phyloP scores from a whole-genome alignment of 2,329 filamentous ascomycete species.

The Neofusicoccum ribis region DNA sequence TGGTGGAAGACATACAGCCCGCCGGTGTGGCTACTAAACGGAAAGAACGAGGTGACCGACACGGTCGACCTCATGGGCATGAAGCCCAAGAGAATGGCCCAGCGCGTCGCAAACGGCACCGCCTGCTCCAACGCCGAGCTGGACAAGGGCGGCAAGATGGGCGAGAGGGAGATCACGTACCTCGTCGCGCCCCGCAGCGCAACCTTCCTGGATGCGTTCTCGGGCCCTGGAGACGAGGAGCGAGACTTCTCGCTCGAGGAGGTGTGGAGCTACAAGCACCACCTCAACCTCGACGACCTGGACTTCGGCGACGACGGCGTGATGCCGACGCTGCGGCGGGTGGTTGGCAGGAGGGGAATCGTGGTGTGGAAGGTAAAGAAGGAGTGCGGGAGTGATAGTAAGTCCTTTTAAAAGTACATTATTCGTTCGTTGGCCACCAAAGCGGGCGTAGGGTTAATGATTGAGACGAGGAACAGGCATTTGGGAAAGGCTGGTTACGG shows the following conservation, averaged over 20 bases:
- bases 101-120: conserved; percentile 59
- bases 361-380: conserved; percentile 46
- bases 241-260: conserved; percentile 63
- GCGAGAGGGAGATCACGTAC: conserved; percentile 49
- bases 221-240: background rate
- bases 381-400: conserved; percentile 31
- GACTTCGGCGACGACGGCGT: conserved; percentile 77
- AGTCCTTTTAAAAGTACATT: background rate
- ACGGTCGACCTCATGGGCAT: conserved; percentile 76
- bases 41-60: conserved; percentile 69
- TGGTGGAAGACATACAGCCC: conserved; percentile 90
- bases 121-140: conserved; percentile 59
- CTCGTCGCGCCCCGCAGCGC: conserved; percentile 74
- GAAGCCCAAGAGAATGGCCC: conserved; percentile 60
- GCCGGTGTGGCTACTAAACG: conserved; percentile 76
- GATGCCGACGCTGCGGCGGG: conserved; percentile 67
- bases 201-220: conserved; percentile 64
- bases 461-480: background rate
- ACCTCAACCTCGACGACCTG: conserved; percentile 77
- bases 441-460: background rate
- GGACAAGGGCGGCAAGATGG: conserved; percentile 43
- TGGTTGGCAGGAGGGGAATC: conserved; percentile 55
- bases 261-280: conserved; percentile 66
- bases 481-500: background rate
- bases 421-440: background rate